Conservation (phyloP, 2,329 filamentous ascomycete species). For the Penicillium aurantiogriseum region DNA sequence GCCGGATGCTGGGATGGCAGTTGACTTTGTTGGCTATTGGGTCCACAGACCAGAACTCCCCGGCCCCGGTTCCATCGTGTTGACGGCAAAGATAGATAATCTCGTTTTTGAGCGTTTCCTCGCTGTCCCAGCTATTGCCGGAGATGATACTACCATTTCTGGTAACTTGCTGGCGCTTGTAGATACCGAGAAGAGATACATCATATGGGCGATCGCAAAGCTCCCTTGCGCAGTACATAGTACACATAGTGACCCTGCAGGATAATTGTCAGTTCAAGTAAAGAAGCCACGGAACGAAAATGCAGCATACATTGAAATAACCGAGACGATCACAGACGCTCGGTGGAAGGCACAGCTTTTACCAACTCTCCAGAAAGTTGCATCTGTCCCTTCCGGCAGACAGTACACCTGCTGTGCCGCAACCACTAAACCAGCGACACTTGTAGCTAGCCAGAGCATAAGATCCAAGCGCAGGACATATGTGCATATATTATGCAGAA, state of each 20-base stretch:
- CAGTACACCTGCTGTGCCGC: conserved; percentile 38
- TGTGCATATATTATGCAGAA: conserved; percentile 35
- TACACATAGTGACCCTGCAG: conserved; percentile 35
- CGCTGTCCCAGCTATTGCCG: conserved; percentile 36
- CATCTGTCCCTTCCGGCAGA: conserved; percentile 26
- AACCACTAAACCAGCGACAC: conserved; percentile 38
- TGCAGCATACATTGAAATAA: conserved; percentile 36
- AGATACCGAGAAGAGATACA: conserved; percentile 39
- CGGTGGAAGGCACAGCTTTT: conserved; percentile 40
- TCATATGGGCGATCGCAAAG: conserved; percentile 40
- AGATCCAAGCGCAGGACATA: conserved; percentile 38
- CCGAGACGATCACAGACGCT: conserved; percentile 33
- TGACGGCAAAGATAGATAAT: conserved; percentile 40
- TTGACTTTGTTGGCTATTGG: conserved; percentile 28
- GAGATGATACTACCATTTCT: conserved; percentile 35
- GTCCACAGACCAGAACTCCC: conserved; percentile 25
- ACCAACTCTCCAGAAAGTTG: conserved; percentile 37
- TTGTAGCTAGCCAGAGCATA: conserved; percentile 39
- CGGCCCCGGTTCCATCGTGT: conserved; percentile 32
- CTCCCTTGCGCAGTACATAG: conserved; percentile 39
- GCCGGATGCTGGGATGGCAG: conserved; percentile 32
- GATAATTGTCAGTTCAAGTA: background rate
- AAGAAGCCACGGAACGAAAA: background rate
- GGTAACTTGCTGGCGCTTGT: conserved; percentile 22
- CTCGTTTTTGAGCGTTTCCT: conserved; percentile 38